A percentile compares a stretch with the other conserved stretches of the same genome.
phyloP scores from a whole-genome alignment of 768 basidiomycete genomes.

The Pisolithus orientalis region DNA sequence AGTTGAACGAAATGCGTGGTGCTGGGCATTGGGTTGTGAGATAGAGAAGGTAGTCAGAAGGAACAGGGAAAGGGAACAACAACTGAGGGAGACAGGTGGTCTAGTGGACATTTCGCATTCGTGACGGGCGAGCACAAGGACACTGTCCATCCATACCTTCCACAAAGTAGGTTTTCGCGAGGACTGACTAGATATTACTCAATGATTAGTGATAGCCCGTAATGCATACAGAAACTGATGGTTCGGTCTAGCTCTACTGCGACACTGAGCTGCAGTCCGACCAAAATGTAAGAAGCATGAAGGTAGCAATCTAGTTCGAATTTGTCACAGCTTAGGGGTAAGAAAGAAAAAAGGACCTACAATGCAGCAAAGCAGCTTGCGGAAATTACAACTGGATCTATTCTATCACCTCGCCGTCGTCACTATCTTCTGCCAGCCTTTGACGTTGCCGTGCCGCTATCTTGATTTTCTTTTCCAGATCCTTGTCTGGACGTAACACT shows the following conservation, averaged over 20 bases:
- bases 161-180: no score
- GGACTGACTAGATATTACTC: no score
- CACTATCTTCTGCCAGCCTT: conserved; percentile 33
- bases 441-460: conserved; percentile 48
- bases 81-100: conserved; percentile 58
- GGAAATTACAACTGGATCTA: conserved; percentile 11
- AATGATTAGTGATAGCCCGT: no score
- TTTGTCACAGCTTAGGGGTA: not conserved
- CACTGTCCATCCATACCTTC: not conserved
- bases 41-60: conserved; percentile 73
- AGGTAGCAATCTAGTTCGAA: not conserved
- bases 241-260: not conserved
- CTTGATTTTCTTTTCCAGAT: conserved; percentile 57
- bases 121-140: not conserved
- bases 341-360: not conserved
- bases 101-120: conserved; percentile 31
- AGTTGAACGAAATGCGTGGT: conserved; percentile 91
- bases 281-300: no score
- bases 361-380: not conserved
- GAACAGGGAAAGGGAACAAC: conserved; percentile 58
- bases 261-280: not conserved
- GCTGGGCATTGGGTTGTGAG: conserved; percentile 87
- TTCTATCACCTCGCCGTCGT: conserved; percentile 56
- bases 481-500: conserved; percentile 49
- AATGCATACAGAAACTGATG: no score